phyloP scores from a whole-genome alignment of 257 asterid species.

The Solanum pinnatisectum region DNA sequence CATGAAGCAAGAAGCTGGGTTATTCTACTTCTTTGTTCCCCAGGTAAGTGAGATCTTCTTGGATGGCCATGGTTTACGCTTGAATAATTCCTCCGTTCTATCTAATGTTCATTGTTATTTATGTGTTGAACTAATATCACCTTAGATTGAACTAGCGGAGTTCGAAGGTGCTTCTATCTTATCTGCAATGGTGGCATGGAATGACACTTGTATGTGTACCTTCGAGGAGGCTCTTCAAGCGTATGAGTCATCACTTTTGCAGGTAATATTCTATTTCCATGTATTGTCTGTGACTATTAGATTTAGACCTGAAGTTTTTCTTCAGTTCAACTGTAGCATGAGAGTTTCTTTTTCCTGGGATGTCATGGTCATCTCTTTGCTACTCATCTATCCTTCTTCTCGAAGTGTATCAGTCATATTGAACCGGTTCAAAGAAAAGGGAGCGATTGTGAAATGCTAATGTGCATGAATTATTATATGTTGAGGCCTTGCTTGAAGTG shows the following conservation, averaged over 20 bases:
- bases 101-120: not conserved
- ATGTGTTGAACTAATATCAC: not conserved
- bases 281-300: not conserved
- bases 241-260: slow-evolving; percentile 44
- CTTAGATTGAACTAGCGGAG: slow-evolving; percentile 77
- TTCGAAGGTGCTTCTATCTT: slow-evolving; percentile 53
- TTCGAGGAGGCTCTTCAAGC: slow-evolving; percentile 46
- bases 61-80: not conserved
- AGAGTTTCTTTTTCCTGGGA: not conserved
- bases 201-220: slow-evolving; percentile 43
- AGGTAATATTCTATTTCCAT: slow-evolving; percentile 42
- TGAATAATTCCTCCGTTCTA: not conserved
- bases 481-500: not conserved
- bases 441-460: not conserved
- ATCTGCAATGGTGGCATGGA: slow-evolving; percentile 67
- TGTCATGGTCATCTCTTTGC: not conserved
- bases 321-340: not conserved
- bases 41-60: slow-evolving; percentile 35
- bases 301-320: not conserved
- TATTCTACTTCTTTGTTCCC: slow-evolving; percentile 64
- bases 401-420: not conserved
- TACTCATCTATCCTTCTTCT: not conserved
- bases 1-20: slow-evolving; percentile 47
- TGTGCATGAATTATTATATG: not conserved
- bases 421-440: not conserved